Percentiles rank a stretch among this genome's conserved stretches.
Conservation (phyloP, 1,284 basidiomycete species). For the Agroathelia rolfsii region DNA sequence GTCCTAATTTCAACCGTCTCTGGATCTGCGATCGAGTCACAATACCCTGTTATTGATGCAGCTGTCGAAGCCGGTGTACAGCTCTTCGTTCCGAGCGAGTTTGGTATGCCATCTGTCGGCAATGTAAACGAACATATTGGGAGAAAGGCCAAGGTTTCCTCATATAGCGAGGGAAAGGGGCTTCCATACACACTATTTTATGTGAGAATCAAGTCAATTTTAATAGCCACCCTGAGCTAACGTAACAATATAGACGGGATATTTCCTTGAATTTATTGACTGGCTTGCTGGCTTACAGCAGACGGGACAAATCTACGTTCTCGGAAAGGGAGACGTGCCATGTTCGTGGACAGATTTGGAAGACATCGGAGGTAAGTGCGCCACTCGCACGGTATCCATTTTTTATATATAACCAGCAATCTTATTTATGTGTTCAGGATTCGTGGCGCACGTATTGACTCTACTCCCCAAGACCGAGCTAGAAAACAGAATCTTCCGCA, state of each 20-base stretch:
- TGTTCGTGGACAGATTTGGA: slow-evolving; percentile 22
- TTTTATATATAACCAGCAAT: neutral
- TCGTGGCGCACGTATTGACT: slow-evolving; percentile 25
- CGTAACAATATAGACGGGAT: slow-evolving; percentile 14
- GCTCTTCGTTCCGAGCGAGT: slow-evolving; percentile 31
- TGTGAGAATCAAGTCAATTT: slow-evolving; percentile 17
- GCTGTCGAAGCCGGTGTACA: slow-evolving; percentile 27
- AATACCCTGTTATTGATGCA: slow-evolving; percentile 24
- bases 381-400: neutral
- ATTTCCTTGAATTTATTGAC: slow-evolving; percentile 18
- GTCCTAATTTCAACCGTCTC: slow-evolving; percentile 26
- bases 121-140: neutral
- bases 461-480: slow-evolving; percentile 19
- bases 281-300: slow-evolving; percentile 14
- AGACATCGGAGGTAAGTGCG: slow-evolving; percentile 21
- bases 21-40: slow-evolving; percentile 16
- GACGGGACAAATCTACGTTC: slow-evolving; percentile 22
- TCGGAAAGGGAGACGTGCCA: slow-evolving; percentile 21
- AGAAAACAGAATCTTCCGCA: slow-evolving; percentile 21
- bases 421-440: slow-evolving; percentile 16
- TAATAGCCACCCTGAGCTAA: slow-evolving; percentile 8
- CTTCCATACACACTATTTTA: slow-evolving; percentile 24
- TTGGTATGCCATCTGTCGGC: slow-evolving; percentile 18
- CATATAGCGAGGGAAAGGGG: slow-evolving; percentile 16
- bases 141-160: neutral